Evolutionary conservation across 78 protist species (phyloP).

Genomic region (Chrysochromulina parva): DNA sequence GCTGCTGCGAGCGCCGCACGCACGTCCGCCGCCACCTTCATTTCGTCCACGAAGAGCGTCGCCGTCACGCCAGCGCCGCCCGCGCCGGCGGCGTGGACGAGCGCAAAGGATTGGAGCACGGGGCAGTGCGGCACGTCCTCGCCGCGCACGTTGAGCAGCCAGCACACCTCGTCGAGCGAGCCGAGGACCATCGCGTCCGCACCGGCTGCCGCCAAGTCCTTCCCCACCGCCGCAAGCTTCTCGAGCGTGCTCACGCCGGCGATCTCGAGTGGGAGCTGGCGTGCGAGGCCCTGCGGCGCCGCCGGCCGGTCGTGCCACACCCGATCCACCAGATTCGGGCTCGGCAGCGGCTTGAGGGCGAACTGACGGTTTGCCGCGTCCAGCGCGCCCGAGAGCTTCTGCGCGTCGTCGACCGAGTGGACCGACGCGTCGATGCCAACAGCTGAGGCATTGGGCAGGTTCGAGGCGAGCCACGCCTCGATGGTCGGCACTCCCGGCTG

Average conservation of each 20-base stretch:
- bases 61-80: conserved; percentile 23
- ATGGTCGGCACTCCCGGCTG: conserved; percentile 7
- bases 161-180: conserved; percentile 79
- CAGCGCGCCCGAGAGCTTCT: neutral
- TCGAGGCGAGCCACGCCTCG: neutral
- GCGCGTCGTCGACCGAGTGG: neutral
- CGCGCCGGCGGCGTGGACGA: conserved; percentile 3
- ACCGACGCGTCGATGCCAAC: neutral
- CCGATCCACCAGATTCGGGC: neutral
- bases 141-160: conserved; percentile 61
- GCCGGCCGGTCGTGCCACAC: neutral
- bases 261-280: neutral
- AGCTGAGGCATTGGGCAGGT: neutral
- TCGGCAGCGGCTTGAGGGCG: neutral
- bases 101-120: neutral
- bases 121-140: conserved; percentile 17
- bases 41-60: neutral
- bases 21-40: neutral
- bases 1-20: neutral
- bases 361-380: neutral
- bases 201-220: neutral
- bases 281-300: neutral
- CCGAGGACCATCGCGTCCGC: conserved; percentile 58
- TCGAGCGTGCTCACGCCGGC: neutral
- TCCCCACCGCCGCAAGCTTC: neutral